These are phyloP conservation scores for Fusarium tupiense DNA, from an alignment of 2,329 filamentous ascomycete species.

Conservation along the genomic window DNA sequence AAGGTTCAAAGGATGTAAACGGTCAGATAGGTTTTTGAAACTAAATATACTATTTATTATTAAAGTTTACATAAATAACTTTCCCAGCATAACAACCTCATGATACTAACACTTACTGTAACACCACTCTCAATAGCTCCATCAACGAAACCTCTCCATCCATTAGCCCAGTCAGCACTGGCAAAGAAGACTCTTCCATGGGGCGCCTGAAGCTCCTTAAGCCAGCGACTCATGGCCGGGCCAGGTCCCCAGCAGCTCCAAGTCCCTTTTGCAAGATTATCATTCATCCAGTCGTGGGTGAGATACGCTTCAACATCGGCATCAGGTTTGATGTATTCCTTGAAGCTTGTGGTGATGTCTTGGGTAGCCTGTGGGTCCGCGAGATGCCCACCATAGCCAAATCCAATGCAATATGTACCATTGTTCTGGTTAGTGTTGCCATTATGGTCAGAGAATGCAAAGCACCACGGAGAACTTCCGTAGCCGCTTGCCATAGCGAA, in stretches of 20 bases:
- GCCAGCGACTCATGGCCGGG: neutral
- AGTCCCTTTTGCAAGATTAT: slow-evolving; percentile 12
- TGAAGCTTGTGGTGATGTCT: slow-evolving; percentile 6
- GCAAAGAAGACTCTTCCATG: slow-evolving; percentile 34
- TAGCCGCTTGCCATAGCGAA: slow-evolving; percentile 17
- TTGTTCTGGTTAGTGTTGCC: neutral
- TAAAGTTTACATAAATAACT: neutral
- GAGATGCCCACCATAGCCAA: slow-evolving; percentile 17
- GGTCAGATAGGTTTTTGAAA: too few relatives aligned
- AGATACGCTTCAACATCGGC: slow-evolving; percentile 26
- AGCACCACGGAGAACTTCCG: slow-evolving; percentile 9
- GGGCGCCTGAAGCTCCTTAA: slow-evolving; percentile 19
- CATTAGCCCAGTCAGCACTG: slow-evolving; percentile 36
- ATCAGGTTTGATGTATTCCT: slow-evolving; percentile 5
- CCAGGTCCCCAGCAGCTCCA: slow-evolving; percentile 35
- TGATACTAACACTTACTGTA: neutral
- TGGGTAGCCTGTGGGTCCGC: neutral
- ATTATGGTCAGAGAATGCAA: slow-evolving; percentile 35
- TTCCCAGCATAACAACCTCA: neutral
- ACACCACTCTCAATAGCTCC: slow-evolving; percentile 36
- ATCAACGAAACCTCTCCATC: slow-evolving; percentile 39
- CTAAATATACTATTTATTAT: too few relatives aligned
- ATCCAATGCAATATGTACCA: slow-evolving; percentile 33
- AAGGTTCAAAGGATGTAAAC: too few relatives aligned
- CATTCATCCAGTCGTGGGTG: slow-evolving; percentile 36